Percentiles rank a stretch among this genome's conserved stretches.
Evolutionary conservation across 371 early-diverging fungal species (phyloP).

Genomic region (Mucor saturninus): DNA sequence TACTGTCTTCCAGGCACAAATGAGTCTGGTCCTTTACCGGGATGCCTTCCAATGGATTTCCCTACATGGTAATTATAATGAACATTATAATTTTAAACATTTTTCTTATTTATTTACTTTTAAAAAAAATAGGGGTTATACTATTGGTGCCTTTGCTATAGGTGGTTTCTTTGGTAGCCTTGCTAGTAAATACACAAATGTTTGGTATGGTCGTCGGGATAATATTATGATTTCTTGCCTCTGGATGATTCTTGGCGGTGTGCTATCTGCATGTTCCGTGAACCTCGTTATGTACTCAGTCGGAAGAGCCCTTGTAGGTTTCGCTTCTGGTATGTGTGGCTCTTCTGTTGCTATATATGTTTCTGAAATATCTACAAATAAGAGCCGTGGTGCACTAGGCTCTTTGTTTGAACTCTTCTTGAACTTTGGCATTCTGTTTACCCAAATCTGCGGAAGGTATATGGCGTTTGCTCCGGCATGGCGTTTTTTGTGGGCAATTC

Average conservation of each 20-base stretch:
- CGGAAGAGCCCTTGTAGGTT: slow-evolving; percentile 89
- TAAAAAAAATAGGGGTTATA: slow-evolving; percentile 39
- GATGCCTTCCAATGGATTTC: slow-evolving; percentile 50
- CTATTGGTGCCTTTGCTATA: slow-evolving; percentile 49
- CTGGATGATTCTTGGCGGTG: slow-evolving; percentile 45
- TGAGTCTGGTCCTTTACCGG: slow-evolving; percentile 31
- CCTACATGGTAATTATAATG: slow-evolving; percentile 32
- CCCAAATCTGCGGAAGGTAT: slow-evolving; percentile 69
- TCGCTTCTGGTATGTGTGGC: slow-evolving; percentile 78
- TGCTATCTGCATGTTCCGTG: slow-evolving; percentile 43
- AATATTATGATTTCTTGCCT: slow-evolving; percentile 46
- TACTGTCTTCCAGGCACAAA: slow-evolving; percentile 36
- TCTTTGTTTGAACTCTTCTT: slow-evolving; percentile 59
- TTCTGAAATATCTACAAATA: slow-evolving; percentile 81
- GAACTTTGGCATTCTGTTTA: slow-evolving; percentile 77
- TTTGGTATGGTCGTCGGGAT: slow-evolving; percentile 43
- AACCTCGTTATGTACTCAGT: slow-evolving; percentile 53
- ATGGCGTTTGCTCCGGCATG: slow-evolving; percentile 66
- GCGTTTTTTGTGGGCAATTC: slow-evolving; percentile 69
- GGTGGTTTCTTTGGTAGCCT: slow-evolving; percentile 54
- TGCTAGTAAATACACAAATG: slow-evolving; percentile 44
- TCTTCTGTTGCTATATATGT: slow-evolving; percentile 74
- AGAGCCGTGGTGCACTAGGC: slow-evolving; percentile 75
- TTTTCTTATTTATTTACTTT: not conserved
- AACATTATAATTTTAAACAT: not conserved